Conservation (phyloP, 2,329 filamentous ascomycete genomes). For the Neophaeococcomyces aloes region DNA sequence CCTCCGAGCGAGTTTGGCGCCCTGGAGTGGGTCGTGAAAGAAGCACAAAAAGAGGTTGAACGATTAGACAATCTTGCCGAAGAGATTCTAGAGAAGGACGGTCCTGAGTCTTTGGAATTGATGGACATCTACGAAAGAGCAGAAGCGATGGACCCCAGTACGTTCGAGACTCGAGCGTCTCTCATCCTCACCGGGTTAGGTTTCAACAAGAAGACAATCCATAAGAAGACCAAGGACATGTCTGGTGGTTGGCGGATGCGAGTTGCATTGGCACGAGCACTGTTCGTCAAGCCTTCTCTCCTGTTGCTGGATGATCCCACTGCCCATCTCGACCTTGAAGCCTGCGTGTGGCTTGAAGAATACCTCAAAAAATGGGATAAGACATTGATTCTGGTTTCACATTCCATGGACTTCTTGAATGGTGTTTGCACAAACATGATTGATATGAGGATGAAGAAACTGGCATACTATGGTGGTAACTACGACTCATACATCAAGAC, state of each 20-base stretch:
- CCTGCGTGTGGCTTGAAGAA: slow-evolving; percentile 99
- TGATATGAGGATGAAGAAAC: slow-evolving; percentile 82
- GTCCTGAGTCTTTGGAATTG: slow-evolving; percentile 78
- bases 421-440: slow-evolving; percentile 98
- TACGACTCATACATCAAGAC: slow-evolving; percentile 98
- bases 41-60: slow-evolving; percentile 87
- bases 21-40: slow-evolving; percentile 90
- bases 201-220: slow-evolving; percentile 95
- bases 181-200: slow-evolving; percentile 96
- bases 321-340: slow-evolving; percentile 97
- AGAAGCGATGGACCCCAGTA: slow-evolving; percentile 97
- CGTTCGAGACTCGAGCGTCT: slow-evolving; percentile 88
- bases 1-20: slow-evolving; percentile 80
- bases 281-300: slow-evolving; percentile 95
- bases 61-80: slow-evolving; percentile 82
- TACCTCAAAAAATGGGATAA: slow-evolving; percentile 99
- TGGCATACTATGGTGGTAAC: slow-evolving; percentile 98
- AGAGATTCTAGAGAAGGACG: slow-evolving; percentile 79
- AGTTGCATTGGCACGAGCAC: slow-evolving; percentile 90
- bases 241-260: slow-evolving; percentile 99
- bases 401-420: slow-evolving; percentile 98
- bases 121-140: slow-evolving; percentile 97
- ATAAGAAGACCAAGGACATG: slow-evolving; percentile 99
- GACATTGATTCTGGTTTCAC: slow-evolving; percentile 89
- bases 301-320: slow-evolving; percentile 96